These are phyloP conservation scores for Lactarius deliciosus DNA, from an alignment of 768 basidiomycete species.

Conservation along the genomic window DNA sequence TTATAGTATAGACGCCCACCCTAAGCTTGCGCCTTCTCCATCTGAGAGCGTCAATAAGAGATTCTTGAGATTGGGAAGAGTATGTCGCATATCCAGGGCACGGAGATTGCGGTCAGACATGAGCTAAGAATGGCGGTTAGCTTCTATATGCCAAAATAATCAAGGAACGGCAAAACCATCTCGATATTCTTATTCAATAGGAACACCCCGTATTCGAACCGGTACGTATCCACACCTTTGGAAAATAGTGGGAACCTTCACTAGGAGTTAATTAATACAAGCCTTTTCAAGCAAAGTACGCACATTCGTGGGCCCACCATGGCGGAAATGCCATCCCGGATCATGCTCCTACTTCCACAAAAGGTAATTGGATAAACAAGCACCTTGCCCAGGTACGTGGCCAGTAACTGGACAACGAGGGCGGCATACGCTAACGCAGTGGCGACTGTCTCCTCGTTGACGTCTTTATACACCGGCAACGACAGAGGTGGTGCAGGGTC, in stretches of 20 bases:
- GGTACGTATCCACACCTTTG: slow-evolving; percentile 91
- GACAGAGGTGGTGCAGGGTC: slow-evolving; percentile 85
- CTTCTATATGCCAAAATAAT: slow-evolving; percentile 9
- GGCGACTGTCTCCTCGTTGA: slow-evolving; percentile 84
- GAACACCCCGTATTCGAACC: slow-evolving; percentile 98
- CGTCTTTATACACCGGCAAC: slow-evolving; percentile 59
- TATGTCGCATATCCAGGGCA: slow-evolving; percentile 91
- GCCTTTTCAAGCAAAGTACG: slow-evolving; percentile 35
- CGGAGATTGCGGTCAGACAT: slow-evolving; percentile 89
- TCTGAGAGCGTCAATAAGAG: slow-evolving; percentile 82
- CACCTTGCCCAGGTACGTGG: slow-evolving; percentile 70
- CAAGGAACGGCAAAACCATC: slow-evolving; percentile 52
- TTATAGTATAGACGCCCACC: slow-evolving; percentile 41
- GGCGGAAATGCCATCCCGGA: slow-evolving; percentile 88
- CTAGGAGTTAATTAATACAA: slow-evolving; percentile 6
- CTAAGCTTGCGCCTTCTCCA: slow-evolving; percentile 51
- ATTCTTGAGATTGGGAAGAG: slow-evolving; percentile 95
- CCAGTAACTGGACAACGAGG: slow-evolving; percentile 79
- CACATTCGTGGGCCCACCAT: slow-evolving; percentile 96
- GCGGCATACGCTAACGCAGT: slow-evolving; percentile 91
- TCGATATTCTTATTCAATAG: slow-evolving; percentile 97
- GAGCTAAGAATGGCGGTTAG: slow-evolving; percentile 49
- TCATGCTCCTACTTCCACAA: slow-evolving; percentile 86
- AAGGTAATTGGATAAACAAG: slow-evolving; percentile 89
- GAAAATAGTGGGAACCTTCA: slow-evolving; percentile 92